Evolutionary conservation across 805 yeast genomes (phyloP), one percentile per base, ranked within the genome.

Genomic region (Yarrowia porcina): DNA sequence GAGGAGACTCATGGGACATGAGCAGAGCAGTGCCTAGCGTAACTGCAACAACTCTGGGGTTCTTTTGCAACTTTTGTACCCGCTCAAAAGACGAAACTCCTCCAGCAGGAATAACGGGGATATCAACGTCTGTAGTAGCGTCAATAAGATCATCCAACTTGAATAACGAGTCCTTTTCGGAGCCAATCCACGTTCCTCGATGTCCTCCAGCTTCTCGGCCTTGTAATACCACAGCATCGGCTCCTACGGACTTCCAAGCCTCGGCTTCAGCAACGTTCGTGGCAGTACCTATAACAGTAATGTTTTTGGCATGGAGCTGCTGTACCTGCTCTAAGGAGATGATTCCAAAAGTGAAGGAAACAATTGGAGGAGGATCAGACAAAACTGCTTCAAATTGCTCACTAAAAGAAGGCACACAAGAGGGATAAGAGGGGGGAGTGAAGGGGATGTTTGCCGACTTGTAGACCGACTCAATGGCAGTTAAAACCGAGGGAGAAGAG

Each of bases 141-240:
- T 70, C 68, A 21, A 56, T 30, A 6, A 56, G 39, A 11, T 56
- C 30, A 13, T 56, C 49, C 27, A 56, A 27, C 7, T 67, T 65
- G 4, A 72, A 65, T 7, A 64, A 61, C 5, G 66, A 59, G 30
- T 71, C 67, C 33, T 75, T 64, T 4, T 68, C 73, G 32, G 57
- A 45, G 0, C 84, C 80, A 30, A 72, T 72, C 64, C 78, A 82
- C 65, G 76, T 79, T 2, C 87, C 87, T 17, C 88, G 72, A 68
- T 84, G 88, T 0, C 88, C 88, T 23, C 88, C 88, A 3, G 88
- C 88, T 66, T 83, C 88, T 69, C 75, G 75, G 0, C 88, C 88
- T 69, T 85, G 89, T 25, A 78, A 75, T 8, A 80, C 73, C 4
- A 84, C 70, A 1, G 81, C 86, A 69, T 83, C 84, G 7, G 79